These are phyloP conservation scores for Ogataea polymorpha DNA, from an alignment of 805 yeast genomes.

Conservation along the genomic window DNA sequence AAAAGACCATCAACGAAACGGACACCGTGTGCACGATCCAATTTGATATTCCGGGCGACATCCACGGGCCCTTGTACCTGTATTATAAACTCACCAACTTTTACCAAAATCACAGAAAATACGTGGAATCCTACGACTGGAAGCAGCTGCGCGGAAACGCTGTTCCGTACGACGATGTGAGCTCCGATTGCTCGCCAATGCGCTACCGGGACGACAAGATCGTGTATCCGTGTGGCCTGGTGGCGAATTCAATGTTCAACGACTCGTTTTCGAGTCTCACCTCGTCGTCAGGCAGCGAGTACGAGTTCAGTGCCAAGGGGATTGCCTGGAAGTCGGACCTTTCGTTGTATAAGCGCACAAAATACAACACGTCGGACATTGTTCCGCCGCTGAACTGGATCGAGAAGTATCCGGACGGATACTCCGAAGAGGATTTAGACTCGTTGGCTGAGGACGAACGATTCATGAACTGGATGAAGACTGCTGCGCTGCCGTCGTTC, in stretches of 20 bases:
- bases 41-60: conserved; percentile 68
- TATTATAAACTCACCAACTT: conserved; percentile 89
- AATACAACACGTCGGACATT: conserved; percentile 62
- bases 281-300: conserved; percentile 33
- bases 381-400: conserved; percentile 96
- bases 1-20: conserved; percentile 34
- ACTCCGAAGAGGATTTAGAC: conserved; percentile 78
- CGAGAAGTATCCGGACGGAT: conserved; percentile 77
- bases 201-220: conserved; percentile 37
- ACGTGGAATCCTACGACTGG: conserved; percentile 80
- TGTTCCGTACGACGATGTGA: conserved; percentile 48
- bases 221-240: conserved; percentile 89
- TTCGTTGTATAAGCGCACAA: conserved; percentile 66
- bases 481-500: conserved; percentile 90
- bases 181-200: conserved; percentile 53
- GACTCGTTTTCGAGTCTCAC: conserved; percentile 63
- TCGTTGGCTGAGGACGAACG: conserved; percentile 74
- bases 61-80: conserved; percentile 68
- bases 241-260: conserved; percentile 89
- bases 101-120: conserved; percentile 92
- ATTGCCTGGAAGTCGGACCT: conserved; percentile 87
- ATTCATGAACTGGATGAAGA: conserved; percentile 97
- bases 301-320: conserved; percentile 46
- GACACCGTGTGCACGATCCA: conserved; percentile 58
- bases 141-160: conserved; percentile 79